Conservation (phyloP, 192 early-diverging fungal species). For the Chytriomyces hyalinus region DNA sequence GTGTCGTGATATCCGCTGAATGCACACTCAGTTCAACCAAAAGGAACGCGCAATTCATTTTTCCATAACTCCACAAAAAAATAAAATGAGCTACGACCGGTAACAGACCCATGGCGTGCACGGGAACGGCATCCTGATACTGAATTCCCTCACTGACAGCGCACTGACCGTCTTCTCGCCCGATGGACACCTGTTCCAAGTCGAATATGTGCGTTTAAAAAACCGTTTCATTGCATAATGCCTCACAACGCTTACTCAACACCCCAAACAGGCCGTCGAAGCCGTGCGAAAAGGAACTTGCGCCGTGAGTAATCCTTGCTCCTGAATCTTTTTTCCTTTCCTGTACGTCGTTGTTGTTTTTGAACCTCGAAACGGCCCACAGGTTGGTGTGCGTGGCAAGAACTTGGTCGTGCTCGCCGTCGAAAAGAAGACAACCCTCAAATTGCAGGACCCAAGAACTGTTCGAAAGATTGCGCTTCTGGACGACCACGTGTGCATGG, state of each 20-base stretch:
- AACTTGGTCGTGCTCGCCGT: constrained; percentile 92
- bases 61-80: not conserved
- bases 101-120: not conserved
- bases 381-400: constrained; percentile 96
- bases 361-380: not conserved
- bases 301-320: constrained; percentile 71
- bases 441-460: constrained; percentile 96
- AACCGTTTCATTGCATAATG: too few relatives aligned
- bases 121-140: not conserved
- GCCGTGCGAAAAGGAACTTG: constrained; percentile 97
- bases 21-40: too few relatives aligned
- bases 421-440: constrained; percentile 93
- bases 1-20: too few relatives aligned
- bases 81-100: constrained; percentile 33
- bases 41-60: too few relatives aligned
- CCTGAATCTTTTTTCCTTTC: not conserved
- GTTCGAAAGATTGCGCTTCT: constrained; percentile 96
- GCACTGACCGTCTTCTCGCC: constrained; percentile 98
- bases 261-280: constrained; percentile 74
- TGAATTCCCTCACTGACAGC: constrained; percentile 8
- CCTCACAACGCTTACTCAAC: too few relatives aligned
- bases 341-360: too few relatives aligned
- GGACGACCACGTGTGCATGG: constrained; percentile 96
- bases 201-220: constrained; percentile 77
- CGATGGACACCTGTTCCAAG: constrained; percentile 98